Evolutionary conservation across 345 rosid species (phyloP), one percentile per base, ranked within the genome.

Genomic region (Boechera retrofracta): DNA sequence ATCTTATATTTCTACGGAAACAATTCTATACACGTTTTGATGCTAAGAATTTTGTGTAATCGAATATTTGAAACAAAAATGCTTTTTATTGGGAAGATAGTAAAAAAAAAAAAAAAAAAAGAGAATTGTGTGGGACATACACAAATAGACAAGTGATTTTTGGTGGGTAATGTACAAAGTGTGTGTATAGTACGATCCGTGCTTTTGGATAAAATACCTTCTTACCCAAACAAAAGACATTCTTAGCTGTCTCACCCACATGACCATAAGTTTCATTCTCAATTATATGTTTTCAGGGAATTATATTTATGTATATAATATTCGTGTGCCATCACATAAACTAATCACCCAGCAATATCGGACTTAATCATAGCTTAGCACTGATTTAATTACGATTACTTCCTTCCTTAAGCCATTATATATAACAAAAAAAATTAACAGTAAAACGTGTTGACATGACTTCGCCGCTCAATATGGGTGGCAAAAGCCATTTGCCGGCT

Each of bases 391-490:
- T 71, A 77, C 72, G 72, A 64, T 67, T 65, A 58, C 73, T 72
- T 64, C 72, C 72, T 71, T 64, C 66, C 66, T 71, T 71, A 55
- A 64, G 6, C 77, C 72, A 31, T 18, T 10, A 31, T 60, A 56
- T 60, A 60, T 18, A 57, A 16, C 5, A 35, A 35, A 73, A 32
- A 42, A 18, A 47, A 68, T 76, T 76, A 71, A 11, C 57, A 59
- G 69, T 66, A 66, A 78, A 72, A 73, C 81, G 81, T 78, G 81
- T 78, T 78, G 77, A 72, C 81, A 78, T 78, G 77, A 78, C 74
- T 67, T 67, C 74, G 69, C 77, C 81, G 73, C 64, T 31, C 58
- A 24, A 67, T 73, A 18, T 67, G 77, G 81, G 73, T 78, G 81
- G 64, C 81, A 78, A 10, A 21, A 49, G 31, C 81, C 57, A 51